These are phyloP conservation scores for Sherardia arvensis DNA, from an alignment of 257 asterid genomes.

Conservation along the genomic window DNA sequence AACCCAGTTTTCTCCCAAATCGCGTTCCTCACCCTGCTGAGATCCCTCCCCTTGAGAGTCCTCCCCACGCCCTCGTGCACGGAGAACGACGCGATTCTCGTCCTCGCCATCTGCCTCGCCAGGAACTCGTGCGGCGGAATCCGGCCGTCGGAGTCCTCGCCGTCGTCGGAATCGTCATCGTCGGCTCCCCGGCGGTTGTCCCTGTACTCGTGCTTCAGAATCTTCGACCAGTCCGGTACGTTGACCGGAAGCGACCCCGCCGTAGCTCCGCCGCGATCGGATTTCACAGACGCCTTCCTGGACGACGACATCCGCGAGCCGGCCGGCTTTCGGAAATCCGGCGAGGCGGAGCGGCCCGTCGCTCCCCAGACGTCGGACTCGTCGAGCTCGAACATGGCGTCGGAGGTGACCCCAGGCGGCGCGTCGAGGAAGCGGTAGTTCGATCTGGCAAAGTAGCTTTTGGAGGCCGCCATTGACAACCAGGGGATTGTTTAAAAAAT, in stretches of 20 bases:
- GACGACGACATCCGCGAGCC: constrained; percentile 23
- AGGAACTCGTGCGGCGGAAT: constrained; percentile 64
- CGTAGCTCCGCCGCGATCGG: constrained; percentile 13
- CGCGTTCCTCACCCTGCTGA: constrained; percentile 90
- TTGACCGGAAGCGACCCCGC: constrained; percentile 85
- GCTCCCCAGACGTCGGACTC: constrained; percentile 87
- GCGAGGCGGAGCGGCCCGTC: constrained; percentile 39
- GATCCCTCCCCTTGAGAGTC: constrained; percentile 93
- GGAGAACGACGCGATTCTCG: constrained; percentile 65
- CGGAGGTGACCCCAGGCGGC: constrained; percentile 13
- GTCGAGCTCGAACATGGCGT: constrained; percentile 58
- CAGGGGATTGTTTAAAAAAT: neutral
- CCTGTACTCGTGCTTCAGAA: constrained; percentile 66
- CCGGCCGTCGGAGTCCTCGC: constrained; percentile 34
- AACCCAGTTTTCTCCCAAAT: constrained; percentile 97
- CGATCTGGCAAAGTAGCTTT: constrained; percentile 44
- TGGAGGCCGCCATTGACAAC: constrained; percentile 62
- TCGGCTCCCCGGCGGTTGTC: constrained; percentile 41
- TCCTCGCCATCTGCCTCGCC: constrained; percentile 33
- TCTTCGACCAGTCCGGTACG: constrained; percentile 98
- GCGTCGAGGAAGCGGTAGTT: constrained; percentile 48
- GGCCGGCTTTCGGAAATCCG: constrained; percentile 42
- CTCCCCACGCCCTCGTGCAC: constrained; percentile 95
- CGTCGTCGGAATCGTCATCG: constrained; percentile 27
- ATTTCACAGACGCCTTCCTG: constrained; percentile 22